phyloP scores from a whole-genome alignment of 2,329 filamentous ascomycete genomes.

The Alternaria brassicicola region DNA sequence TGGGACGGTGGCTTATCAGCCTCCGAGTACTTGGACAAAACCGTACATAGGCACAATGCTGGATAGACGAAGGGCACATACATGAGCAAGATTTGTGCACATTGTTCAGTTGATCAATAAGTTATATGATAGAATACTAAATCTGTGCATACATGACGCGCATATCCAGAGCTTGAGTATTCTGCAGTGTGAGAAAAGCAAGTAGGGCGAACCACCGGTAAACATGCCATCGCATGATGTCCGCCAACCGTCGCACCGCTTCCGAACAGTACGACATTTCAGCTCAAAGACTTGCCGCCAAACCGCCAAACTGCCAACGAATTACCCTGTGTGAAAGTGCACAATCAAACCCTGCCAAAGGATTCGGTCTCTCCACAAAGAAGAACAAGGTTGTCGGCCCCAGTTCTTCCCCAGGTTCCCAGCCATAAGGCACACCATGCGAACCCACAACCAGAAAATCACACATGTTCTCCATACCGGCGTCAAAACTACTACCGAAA shows the following conservation, averaged over 20 bases:
- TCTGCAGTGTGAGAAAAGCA: background rate
- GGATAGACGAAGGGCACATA: background rate
- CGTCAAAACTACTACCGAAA: slow-evolving; percentile 7
- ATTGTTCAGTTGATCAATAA: slow-evolving; percentile 1
- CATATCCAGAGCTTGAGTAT: background rate
- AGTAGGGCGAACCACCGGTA: background rate
- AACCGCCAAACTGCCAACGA: background rate
- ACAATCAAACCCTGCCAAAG: background rate
- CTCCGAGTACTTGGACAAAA: background rate
- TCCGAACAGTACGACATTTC: background rate
- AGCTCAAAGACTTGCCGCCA: background rate
- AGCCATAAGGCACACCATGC: background rate
- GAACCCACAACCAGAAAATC: background rate
- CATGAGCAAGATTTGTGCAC: background rate
- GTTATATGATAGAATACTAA: background rate
- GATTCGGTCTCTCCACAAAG: background rate
- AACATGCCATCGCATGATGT: background rate
- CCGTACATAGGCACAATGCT: background rate
- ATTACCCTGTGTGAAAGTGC: background rate
- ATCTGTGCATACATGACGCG: background rate
- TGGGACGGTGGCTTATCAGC: background rate
- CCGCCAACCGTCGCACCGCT: slow-evolving; percentile 6
- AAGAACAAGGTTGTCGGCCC: slow-evolving; percentile 3
- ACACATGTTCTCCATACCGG: slow-evolving; percentile 1
- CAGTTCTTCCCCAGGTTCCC: slow-evolving; percentile 9